Evolutionary conservation across 164 flowering plant genomes (phyloP), one percentile per base, ranked within the genome.

Genomic region (Taxillus chinensis): DNA sequence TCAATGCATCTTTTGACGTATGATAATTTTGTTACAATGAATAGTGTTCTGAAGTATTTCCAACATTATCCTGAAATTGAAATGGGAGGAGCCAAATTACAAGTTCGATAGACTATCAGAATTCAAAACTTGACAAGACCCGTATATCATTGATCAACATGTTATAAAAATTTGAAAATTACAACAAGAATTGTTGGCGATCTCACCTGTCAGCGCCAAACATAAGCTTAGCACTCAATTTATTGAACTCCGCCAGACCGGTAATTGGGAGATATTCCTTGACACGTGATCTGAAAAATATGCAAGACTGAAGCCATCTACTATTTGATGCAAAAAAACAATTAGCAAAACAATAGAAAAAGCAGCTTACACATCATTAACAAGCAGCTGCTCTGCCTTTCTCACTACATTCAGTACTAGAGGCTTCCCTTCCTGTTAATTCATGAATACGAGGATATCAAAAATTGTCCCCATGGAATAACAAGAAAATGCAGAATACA

Each of bases 171-270:
- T 27, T 27, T 27, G 27, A 27, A 27, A 27, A 27, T 27, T 27
- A 27, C 27, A 27, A 27, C 27, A 27, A 7, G 11, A 27, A 54
- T 4, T 54, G 1, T 7, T 5, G 52, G 42, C 5, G 3, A 51
- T 38, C 41, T 49, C 68, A 93, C 99, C 97, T 90, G 71, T 91
- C 92, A 73, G 89, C 80, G 64, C 99, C 98, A 69, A 95, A 79
- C 70, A 95, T 89, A 70, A 95, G 98, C 80, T 84, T 89, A 8
- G 98, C 99, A 70, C 96, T 89, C 73, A 86, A 73, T 77, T 89
- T 91, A 59, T 89, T 95, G 75, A 91, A 95, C 15, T 85, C 95
- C 10, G 89, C 87, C 68, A 95, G 71, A 61, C 98, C 98, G 70
- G 78, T 76, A 65, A 92, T 92, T 0, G 96, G 90, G 60, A 92